Base-by-base conservation (phyloP, 2,329 filamentous ascomycete species). In the Penicillium concentricum region DNA sequence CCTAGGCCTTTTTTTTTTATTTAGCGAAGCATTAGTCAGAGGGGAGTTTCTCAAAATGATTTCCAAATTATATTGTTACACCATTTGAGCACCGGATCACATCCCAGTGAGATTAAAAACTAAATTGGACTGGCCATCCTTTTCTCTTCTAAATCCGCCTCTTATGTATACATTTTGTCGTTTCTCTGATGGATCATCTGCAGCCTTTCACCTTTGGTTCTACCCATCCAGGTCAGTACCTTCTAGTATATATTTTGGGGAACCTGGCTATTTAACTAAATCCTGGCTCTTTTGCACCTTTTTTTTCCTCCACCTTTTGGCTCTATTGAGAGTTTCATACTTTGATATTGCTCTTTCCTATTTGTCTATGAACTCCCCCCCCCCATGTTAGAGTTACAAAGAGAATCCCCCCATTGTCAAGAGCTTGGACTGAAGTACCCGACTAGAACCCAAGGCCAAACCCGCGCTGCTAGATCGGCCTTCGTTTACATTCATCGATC, bases 401-500 rank as follows among this genome's bases (percentile, higher is more conserved):
- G 24, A 22, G 28, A 13, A 4, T 13, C 9, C 16, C 30, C 22
- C 26, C 2, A 38, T 44, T 16, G 13, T 42, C 16, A 32, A 20
- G 39, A 37, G 18, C 22, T 39, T 47, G 42, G 8, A 30, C 49
- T 51, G 42, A 58, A 58, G 18, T 30, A 30, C 30, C 12, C 30
- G 16, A 54, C 34, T 64, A 67, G 67, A 62, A 44, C 51, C 62
- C 35, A 59, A 57, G 46, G 53, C 66, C 32, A 62, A 60, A 58
- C 42, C 63, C 37, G 47, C 63, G 22, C 58, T 62, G 38, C 61
- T 64, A 50, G 66, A 72, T 60, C 64, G 59, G 46, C 72, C 68
- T 15, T 70, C 68, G 6, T 77, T 73, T 44, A 76, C 74, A 22
- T 77, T 77, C 58, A 76, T 77, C 56, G 72, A 74, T 57, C 74